phyloP scores from a whole-genome alignment of 2,329 filamentous ascomycete species.

The Aphanocladium album region DNA sequence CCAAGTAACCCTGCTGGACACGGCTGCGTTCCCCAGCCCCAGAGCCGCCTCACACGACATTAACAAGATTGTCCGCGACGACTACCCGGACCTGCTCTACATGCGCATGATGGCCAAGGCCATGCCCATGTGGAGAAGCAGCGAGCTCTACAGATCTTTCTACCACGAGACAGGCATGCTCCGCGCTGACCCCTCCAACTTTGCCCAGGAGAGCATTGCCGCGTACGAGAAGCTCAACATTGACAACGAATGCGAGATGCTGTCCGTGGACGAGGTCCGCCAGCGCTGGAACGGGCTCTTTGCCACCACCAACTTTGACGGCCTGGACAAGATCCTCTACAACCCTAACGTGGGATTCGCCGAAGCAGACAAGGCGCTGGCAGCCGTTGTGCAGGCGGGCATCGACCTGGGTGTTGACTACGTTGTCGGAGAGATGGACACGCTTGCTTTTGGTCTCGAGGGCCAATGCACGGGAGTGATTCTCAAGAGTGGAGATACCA shows the following conservation, averaged over 20 bases:
- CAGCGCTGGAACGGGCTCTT: conserved; percentile 53
- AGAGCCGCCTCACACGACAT: conserved; percentile 42
- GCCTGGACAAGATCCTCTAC: conserved; percentile 49
- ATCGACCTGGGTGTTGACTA: conserved; percentile 52
- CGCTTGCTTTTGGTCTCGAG: conserved; percentile 40
- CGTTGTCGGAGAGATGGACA: conserved; percentile 43
- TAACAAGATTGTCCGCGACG: conserved; percentile 40
- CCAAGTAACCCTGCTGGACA: conserved; percentile 33
- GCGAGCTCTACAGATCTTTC: conserved; percentile 45
- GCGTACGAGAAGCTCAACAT: conserved; percentile 33
- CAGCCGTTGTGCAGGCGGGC: conserved; percentile 47
- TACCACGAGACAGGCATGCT: conserved; percentile 57
- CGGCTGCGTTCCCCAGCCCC: conserved; percentile 31
- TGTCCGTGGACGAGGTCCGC: conserved; percentile 48
- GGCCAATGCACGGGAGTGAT: conserved; percentile 46
- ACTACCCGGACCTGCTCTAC: conserved; percentile 36
- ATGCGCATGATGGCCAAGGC: conserved; percentile 36
- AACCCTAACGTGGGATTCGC: conserved; percentile 57
- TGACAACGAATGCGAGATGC: conserved; percentile 33
- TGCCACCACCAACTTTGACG: conserved; percentile 51
- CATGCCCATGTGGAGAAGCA: conserved; percentile 35
- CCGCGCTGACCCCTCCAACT: conserved; percentile 34
- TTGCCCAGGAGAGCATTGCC: conserved; percentile 40
- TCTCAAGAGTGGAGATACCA: conserved; percentile 39
- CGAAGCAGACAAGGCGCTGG: conserved; percentile 51